These are phyloP conservation scores for Plasmodium yoelii DNA, from an alignment of 169 alveolate species.

Conservation along the genomic window DNA sequence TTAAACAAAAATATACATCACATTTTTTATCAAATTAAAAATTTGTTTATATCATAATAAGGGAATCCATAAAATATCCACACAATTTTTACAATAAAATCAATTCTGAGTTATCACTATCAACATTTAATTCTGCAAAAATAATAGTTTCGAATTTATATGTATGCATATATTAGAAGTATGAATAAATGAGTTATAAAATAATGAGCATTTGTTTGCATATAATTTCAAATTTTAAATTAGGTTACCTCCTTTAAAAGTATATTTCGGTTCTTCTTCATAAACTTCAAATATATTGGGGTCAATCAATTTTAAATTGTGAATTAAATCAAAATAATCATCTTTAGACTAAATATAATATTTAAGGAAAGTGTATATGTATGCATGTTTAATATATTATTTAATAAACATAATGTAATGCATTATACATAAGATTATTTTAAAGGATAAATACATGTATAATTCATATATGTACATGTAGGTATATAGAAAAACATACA, in stretches of 20 bases:
- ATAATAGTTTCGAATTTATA: neutral
- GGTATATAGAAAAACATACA: neutral
- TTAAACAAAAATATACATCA: no score
- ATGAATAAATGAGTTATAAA: neutral
- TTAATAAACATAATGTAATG: no score
- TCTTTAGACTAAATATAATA: conserved; percentile 36
- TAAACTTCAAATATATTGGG: conserved; percentile 63
- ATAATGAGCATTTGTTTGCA: neutral
- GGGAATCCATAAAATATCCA: neutral
- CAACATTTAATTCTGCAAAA: conserved; percentile 37
- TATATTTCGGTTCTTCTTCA: conserved; percentile 56
- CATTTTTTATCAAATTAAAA: conserved; percentile 4
- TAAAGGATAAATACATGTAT: no score
- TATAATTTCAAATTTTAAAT: neutral
- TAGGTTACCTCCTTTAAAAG: conserved; percentile 33
- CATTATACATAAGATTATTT: no score
- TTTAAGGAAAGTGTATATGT: neutral
- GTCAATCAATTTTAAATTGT: conserved; percentile 54
- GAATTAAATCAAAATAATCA: conserved; percentile 38
- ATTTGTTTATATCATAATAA: neutral
- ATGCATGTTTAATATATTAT: neutral
- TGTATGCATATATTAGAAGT: neutral
- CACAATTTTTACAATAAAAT: conserved; percentile 15
- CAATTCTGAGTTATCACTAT: conserved; percentile 58
- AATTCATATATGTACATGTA: neutral